Evolutionary conservation across 1,284 basidiomycete species (phyloP).

Genomic region (Boletellus deceptivus): DNA sequence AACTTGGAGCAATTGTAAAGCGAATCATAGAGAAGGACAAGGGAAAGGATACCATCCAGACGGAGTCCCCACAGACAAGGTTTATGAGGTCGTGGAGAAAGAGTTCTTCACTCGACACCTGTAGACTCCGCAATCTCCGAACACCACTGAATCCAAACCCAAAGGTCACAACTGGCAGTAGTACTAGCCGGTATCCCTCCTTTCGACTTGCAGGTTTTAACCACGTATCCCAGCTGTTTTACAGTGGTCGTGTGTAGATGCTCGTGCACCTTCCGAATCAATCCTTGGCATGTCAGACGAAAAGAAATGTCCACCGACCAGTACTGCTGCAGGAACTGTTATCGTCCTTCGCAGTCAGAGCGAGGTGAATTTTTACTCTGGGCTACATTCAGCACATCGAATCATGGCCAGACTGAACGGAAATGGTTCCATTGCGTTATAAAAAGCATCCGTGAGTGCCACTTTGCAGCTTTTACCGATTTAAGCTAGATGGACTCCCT

Average conservation of each 20-base stretch:
- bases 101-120: too few relatives aligned
- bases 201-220: not conserved
- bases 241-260: not conserved
- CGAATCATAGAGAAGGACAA: too few relatives aligned
- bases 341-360: not conserved
- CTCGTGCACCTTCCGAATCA: not conserved
- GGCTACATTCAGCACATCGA: constrained; percentile 3
- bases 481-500: constrained; percentile 14
- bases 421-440: constrained; percentile 4
- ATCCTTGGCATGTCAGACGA: constrained; percentile 2
- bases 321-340: not conserved
- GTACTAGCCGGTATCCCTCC: not conserved
- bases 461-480: constrained; percentile 11
- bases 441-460: constrained; percentile 13
- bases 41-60: not conserved
- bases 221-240: constrained; percentile 2
- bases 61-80: not conserved
- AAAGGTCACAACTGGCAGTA: not conserved
- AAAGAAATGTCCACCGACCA: constrained; percentile 9
- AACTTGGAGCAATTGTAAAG: not conserved
- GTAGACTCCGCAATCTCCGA: not conserved
- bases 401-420: constrained; percentile 3
- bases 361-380: constrained; percentile 3
- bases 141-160: not conserved
- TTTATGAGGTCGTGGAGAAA: not conserved